A percentile compares a stretch with the other conserved stretches of the same genome.
Evolutionary conservation across 2,329 filamentous ascomycete genomes (phyloP).

Genomic region (Albifimbria verrucaria): DNA sequence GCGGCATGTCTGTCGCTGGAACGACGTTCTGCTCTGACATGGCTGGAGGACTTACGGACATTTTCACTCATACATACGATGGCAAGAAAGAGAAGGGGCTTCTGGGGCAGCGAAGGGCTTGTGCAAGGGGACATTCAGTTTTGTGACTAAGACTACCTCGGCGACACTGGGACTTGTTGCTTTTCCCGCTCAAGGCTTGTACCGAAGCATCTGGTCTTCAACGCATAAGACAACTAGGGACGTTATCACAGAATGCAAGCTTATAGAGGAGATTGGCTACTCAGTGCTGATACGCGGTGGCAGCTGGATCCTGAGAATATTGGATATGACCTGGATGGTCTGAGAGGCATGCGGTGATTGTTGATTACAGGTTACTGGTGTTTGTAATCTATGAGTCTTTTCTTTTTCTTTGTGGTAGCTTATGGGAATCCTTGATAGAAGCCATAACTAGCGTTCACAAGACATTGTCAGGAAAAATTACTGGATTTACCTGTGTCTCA

Average conservation of each 20-base stretch:
- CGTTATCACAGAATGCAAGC: background rate
- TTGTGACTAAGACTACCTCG: background rate
- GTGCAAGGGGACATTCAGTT: background rate
- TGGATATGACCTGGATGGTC: background rate
- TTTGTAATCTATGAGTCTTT: too few relatives aligned
- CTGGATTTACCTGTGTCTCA: too few relatives aligned
- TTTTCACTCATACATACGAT: background rate
- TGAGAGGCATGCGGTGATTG: background rate
- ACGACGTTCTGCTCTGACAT: background rate
- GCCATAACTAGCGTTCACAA: too few relatives aligned
- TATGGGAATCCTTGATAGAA: too few relatives aligned
- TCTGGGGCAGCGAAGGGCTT: background rate
- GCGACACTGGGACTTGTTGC: background rate
- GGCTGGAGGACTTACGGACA: background rate
- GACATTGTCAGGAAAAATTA: too few relatives aligned
- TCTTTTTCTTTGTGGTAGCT: too few relatives aligned
- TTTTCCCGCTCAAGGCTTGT: background rate
- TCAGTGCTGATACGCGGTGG: background rate
- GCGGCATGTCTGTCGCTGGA: background rate
- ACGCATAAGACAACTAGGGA: background rate
- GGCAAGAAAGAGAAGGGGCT: background rate
- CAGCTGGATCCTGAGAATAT: background rate
- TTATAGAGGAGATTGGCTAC: background rate
- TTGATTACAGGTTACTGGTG: background rate
- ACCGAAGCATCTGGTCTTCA: background rate